A percentile compares a stretch with the other conserved stretches of the same genome.
Evolutionary conservation across 2,329 filamentous ascomycete species (phyloP).

Genomic region (Orbilia javanica): DNA sequence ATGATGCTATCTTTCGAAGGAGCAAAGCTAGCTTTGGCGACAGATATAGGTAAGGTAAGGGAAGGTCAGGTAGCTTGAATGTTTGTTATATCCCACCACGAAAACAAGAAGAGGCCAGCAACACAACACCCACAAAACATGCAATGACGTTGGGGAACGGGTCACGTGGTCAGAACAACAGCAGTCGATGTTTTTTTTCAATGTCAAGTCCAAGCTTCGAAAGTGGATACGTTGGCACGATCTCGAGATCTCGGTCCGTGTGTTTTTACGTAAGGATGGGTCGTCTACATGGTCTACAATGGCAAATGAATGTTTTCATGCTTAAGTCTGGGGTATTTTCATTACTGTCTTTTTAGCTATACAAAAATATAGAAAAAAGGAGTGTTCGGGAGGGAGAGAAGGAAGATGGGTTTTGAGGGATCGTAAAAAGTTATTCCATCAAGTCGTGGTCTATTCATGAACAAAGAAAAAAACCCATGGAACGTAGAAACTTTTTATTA

Average conservation of each 20-base stretch:
- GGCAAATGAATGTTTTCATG: constrained; percentile 15
- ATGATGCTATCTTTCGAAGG: no score
- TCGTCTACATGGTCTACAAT: constrained; percentile 3
- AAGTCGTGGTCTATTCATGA: constrained; percentile 57
- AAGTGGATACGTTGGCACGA: constrained; percentile 8
- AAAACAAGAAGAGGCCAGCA: constrained; percentile 14
- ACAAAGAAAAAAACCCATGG: constrained; percentile 54
- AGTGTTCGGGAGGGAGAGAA: neutral
- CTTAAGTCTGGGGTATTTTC: constrained; percentile 51
- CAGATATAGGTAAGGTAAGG: no score
- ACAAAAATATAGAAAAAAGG: constrained; percentile 39
- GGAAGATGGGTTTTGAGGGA: neutral
- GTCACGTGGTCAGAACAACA: constrained; percentile 8
- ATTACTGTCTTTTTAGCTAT: constrained; percentile 47
- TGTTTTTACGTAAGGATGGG: neutral
- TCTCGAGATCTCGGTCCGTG: neutral
- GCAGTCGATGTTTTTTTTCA: neutral
- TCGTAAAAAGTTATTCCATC: constrained; percentile 48
- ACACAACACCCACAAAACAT: neutral
- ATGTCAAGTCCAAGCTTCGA: neutral
- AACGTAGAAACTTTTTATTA: constrained; percentile 50
- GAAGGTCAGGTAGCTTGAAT: neutral
- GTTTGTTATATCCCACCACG: neutral
- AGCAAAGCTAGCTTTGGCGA: no score
- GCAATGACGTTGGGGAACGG: constrained; percentile 27